Percentiles rank a stretch among this genome's conserved stretches.
phyloP scores from a whole-genome alignment of 768 basidiomycete genomes.

The Suillus subalutaceus region DNA sequence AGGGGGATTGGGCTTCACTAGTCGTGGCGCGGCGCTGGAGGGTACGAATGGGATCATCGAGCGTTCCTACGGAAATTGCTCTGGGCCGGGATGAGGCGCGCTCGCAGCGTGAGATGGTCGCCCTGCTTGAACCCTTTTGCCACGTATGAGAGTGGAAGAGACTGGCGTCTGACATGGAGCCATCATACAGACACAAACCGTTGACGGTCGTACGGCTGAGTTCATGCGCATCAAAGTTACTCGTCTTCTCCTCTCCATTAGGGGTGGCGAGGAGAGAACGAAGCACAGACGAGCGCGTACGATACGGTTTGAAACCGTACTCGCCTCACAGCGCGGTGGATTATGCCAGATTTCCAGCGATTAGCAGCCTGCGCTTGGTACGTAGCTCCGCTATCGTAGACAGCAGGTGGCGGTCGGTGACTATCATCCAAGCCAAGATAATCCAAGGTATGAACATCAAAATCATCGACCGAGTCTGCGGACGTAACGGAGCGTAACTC shows the following conservation, averaged over 20 bases:
- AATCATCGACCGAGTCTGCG: constrained; percentile 83
- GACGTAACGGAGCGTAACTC: constrained; percentile 83
- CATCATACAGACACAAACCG: constrained; percentile 64
- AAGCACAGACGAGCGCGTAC: constrained; percentile 60
- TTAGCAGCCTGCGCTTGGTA: constrained; percentile 88
- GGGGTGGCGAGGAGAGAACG: constrained; percentile 67
- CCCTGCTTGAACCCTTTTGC: constrained; percentile 73
- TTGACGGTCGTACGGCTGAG: constrained; percentile 49
- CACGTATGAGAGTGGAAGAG: constrained; percentile 64
- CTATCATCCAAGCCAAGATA: constrained; percentile 93
- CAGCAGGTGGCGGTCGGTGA: constrained; percentile 75
- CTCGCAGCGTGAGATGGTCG: constrained; percentile 63
- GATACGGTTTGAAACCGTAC: constrained; percentile 92
- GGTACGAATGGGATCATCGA: constrained; percentile 77
- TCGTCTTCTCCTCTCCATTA: constrained; percentile 71
- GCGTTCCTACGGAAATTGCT: constrained; percentile 86
- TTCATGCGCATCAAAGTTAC: constrained; percentile 66
- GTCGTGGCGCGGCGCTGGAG: constrained; percentile 67
- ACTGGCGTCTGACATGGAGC: constrained; percentile 50
- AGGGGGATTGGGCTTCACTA: constrained; percentile 56
- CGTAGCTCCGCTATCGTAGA: constrained; percentile 86
- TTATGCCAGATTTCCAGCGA: constrained; percentile 77
- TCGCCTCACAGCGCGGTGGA: constrained; percentile 80
- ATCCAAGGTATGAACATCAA: constrained; percentile 93
- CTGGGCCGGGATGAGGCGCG: constrained; percentile 59